Evolutionary conservation across 2,329 filamentous ascomycete genomes (phyloP).

Genomic region (Cladosporium austrohemisphaericum): DNA sequence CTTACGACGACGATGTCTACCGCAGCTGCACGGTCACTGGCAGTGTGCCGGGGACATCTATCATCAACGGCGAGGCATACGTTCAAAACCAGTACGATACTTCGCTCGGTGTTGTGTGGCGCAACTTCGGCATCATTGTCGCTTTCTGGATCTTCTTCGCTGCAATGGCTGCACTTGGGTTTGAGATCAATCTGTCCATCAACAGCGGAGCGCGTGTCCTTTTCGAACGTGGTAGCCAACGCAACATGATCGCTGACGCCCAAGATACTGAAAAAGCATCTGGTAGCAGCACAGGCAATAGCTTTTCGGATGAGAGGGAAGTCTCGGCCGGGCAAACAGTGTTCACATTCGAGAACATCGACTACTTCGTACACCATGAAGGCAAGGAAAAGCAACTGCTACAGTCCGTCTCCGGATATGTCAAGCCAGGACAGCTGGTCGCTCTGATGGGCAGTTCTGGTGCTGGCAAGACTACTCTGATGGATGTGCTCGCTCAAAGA

Average conservation of each 20-base stretch:
- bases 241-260: constrained; percentile 33
- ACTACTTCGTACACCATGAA: constrained; percentile 20
- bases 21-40: constrained; percentile 49
- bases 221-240: constrained; percentile 23
- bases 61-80: constrained; percentile 60
- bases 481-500: constrained; percentile 41
- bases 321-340: not conserved
- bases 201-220: constrained; percentile 43
- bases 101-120: constrained; percentile 35
- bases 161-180: constrained; percentile 55
- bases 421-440: constrained; percentile 71
- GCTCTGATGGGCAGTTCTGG: constrained; percentile 79
- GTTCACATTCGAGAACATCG: constrained; percentile 11
- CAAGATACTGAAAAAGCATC: constrained; percentile 52
- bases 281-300: not conserved
- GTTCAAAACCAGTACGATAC: constrained; percentile 45
- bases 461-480: constrained; percentile 40
- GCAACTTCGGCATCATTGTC: constrained; percentile 64
- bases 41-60: constrained; percentile 51
- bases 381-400: constrained; percentile 47
- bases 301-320: not conserved
- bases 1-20: constrained; percentile 39
- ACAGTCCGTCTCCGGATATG: constrained; percentile 65
- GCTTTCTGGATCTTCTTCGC: constrained; percentile 55
- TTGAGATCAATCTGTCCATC: constrained; percentile 48